Evolutionary conservation across 164 flowering plant species (phyloP).

Genomic region (Pachysandra terminalis): DNA sequence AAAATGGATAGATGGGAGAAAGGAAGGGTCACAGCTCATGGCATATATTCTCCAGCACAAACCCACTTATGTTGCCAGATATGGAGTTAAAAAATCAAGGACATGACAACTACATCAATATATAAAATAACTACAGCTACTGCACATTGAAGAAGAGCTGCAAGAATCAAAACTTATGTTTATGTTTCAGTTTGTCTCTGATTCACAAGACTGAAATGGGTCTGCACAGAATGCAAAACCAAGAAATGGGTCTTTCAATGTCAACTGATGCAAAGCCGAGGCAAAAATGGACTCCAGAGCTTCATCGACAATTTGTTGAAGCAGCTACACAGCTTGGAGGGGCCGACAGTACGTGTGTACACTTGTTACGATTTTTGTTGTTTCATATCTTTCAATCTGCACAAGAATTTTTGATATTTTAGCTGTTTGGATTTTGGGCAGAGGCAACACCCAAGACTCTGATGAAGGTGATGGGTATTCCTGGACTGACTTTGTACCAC

Average conservation of each 20-base stretch:
- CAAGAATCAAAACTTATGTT: constrained; percentile 13
- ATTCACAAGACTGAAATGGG: constrained; percentile 27
- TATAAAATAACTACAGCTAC: constrained; percentile 37
- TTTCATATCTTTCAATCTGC: background rate
- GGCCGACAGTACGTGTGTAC: constrained; percentile 45
- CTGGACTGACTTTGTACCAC: constrained; percentile 67
- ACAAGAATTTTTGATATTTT: background rate
- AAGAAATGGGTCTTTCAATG: constrained; percentile 56
- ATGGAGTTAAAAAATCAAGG: constrained; percentile 59
- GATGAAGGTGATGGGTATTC: constrained; percentile 67
- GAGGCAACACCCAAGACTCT: constrained; percentile 75
- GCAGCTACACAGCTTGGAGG: constrained; percentile 75
- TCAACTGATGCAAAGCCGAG: constrained; percentile 89
- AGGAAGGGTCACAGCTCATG: constrained; percentile 50
- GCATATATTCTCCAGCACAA: constrained; percentile 74
- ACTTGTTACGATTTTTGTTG: constrained; percentile 3
- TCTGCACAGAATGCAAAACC: constrained; percentile 37
- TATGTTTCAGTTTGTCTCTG: constrained; percentile 9
- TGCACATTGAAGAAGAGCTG: constrained; percentile 19
- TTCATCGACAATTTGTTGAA: constrained; percentile 67
- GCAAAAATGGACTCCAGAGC: constrained; percentile 81
- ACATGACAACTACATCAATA: constrained; percentile 26
- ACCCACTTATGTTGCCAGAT: constrained; percentile 80
- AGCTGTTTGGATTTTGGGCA: constrained; percentile 20
- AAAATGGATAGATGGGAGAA: constrained; percentile 30